Conservation (phyloP, 331 rosid genomes). For the Prunus yedoensis region DNA sequence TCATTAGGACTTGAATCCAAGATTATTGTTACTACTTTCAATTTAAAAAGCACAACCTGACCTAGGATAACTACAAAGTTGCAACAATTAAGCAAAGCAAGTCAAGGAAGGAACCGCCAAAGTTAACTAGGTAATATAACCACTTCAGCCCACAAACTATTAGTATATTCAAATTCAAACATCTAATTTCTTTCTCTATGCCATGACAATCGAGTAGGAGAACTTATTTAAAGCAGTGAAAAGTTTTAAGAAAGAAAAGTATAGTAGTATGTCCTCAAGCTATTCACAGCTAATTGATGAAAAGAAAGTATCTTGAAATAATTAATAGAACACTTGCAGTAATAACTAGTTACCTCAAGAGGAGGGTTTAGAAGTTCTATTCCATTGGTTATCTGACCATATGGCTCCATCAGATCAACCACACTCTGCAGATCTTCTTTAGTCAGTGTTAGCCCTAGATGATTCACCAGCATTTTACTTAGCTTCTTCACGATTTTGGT, state of each 20-base stretch:
- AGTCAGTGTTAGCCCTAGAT: slow-evolving; percentile 78
- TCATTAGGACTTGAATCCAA: background rate
- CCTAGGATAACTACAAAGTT: background rate
- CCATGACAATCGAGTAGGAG: background rate
- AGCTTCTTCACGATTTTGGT: slow-evolving; percentile 51
- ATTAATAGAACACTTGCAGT: background rate
- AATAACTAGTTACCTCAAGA: slow-evolving; percentile 61
- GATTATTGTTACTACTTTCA: background rate
- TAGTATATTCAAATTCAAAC: too few species aligned
- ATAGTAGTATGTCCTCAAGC: background rate
- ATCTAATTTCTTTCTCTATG: too few species aligned
- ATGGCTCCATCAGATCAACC: slow-evolving; percentile 96
- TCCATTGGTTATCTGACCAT: slow-evolving; percentile 97
- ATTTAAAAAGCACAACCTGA: background rate
- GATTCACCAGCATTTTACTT: slow-evolving; percentile 68
- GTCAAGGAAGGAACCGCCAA: background rate
- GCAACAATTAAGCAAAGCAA: background rate
- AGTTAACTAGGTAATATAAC: background rate
- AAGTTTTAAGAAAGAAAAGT: background rate
- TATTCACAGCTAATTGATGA: background rate
- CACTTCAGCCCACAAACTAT: too few species aligned
- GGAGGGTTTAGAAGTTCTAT: slow-evolving; percentile 92
- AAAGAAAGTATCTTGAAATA: slow-evolving; percentile 4
- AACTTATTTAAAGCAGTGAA: background rate
- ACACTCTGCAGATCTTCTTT: slow-evolving; percentile 77